These are phyloP conservation scores for Ploettnerulaceae sp. DNA, from an alignment of 2,329 filamentous ascomycete genomes.

Conservation along the genomic window DNA sequence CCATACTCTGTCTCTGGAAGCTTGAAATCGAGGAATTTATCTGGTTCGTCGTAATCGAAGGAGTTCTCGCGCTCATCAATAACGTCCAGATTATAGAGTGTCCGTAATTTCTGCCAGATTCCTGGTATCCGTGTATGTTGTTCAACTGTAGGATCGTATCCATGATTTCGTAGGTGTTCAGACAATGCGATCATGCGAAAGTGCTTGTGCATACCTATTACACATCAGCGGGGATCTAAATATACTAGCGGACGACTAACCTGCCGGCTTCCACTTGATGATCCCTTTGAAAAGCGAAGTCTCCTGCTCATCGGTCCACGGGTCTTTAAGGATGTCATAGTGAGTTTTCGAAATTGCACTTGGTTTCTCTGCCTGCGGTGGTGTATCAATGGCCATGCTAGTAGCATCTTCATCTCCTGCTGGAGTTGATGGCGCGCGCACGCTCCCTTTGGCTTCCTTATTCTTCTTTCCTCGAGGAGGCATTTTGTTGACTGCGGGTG, in stretches of 20 bases:
- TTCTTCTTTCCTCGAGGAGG: constrained; percentile 71
- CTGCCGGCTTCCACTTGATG: constrained; percentile 94
- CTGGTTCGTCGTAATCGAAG: constrained; percentile 42
- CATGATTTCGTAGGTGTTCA: constrained; percentile 73
- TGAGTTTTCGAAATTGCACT: constrained; percentile 33
- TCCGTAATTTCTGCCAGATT: constrained; percentile 84
- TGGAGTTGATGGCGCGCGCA: constrained; percentile 53
- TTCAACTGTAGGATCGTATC: constrained; percentile 64
- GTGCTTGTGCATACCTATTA: constrained; percentile 83
- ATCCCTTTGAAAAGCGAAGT: constrained; percentile 89
- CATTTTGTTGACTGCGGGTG: constrained; percentile 43
- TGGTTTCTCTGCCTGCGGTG: constrained; percentile 30
- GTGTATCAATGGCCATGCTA: constrained; percentile 55
- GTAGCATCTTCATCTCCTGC: constrained; percentile 53
- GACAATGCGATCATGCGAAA: constrained; percentile 87
- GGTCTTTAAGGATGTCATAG: constrained; percentile 55
- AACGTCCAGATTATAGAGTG: constrained; percentile 78
- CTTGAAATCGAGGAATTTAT: constrained; percentile 62
- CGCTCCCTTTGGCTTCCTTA: constrained; percentile 51
- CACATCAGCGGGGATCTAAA: background rate
- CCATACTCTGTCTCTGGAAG: constrained; percentile 46
- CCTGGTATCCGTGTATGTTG: constrained; percentile 83
- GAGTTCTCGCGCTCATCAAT: constrained; percentile 78
- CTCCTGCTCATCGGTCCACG: constrained; percentile 95
- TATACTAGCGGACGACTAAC: constrained; percentile 41